Evolutionary conservation across 116 monocot genomes (phyloP).

Genomic region (Iris pallida): DNA sequence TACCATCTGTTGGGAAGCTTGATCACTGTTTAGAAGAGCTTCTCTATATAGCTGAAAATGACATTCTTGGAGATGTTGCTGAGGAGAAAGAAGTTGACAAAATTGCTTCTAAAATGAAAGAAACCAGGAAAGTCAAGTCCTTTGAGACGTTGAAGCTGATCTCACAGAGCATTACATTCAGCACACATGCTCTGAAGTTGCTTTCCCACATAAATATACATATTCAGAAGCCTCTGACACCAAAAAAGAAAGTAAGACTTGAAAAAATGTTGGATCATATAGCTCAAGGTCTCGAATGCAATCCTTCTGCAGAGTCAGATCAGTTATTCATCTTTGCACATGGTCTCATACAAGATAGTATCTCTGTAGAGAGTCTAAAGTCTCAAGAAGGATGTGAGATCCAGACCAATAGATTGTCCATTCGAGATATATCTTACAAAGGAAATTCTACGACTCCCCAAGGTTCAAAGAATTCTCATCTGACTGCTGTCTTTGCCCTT

Average conservation of each 20-base stretch:
- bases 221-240: constrained; percentile 51
- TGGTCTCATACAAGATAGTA: too few relatives aligned
- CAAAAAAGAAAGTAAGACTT: constrained; percentile 57
- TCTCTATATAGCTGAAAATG: constrained; percentile 57
- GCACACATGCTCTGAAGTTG: constrained; percentile 62
- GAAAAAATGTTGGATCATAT: constrained; percentile 68
- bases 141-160: constrained; percentile 73
- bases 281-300: constrained; percentile 65
- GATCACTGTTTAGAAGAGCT: constrained; percentile 91
- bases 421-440: too few relatives aligned
- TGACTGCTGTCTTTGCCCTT: constrained; percentile 76
- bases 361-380: too few relatives aligned
- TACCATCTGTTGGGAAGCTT: constrained; percentile 39
- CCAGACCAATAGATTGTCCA: too few relatives aligned
- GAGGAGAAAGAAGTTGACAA: constrained; percentile 93
- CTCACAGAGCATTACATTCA: too few relatives aligned
- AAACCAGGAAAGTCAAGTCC: constrained; percentile 74
- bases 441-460: constrained; percentile 3
- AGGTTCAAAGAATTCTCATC: constrained; percentile 43
- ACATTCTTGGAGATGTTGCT: constrained; percentile 86
- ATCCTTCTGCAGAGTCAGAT: constrained; percentile 53
- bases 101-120: constrained; percentile 97
- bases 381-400: too few relatives aligned
- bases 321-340: too few relatives aligned
- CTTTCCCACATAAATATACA: constrained; percentile 45